Base-by-base conservation (phyloP, 2,329 filamentous ascomycete genomes). In the Fusarium decemcellulare region DNA sequence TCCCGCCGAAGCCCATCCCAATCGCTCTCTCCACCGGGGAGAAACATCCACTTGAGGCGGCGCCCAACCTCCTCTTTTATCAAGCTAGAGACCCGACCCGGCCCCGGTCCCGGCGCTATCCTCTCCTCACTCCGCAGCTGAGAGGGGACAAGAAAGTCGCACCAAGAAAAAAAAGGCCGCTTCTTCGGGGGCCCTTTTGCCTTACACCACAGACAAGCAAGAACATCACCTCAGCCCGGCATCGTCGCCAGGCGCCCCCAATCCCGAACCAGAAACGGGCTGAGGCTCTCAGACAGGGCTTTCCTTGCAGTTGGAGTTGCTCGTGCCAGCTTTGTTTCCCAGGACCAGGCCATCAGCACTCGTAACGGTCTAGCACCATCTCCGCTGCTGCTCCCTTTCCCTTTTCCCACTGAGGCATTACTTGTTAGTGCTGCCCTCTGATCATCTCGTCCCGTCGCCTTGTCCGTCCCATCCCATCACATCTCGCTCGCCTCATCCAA, bases 61-160 rank as follows among this genome's bases (percentile, higher is more conserved):
- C 58, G 63, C 67, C 67, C 67, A 70, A 70, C 65, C 53, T 67
- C 62, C 63, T 65, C 63, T 59, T 58, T 54, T 63, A 50, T 42
- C 52, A 14, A 29, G 37, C 42, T 42, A 43, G 44, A 68, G 71
- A 61, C 71, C 71, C 63, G 71, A 73, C 61, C 71, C 71, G 71
- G 72, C 46, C 67, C 69, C 71, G 69, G 71, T 60, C 61, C 69
- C 72, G 72, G 65, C 61, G 64, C 53, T 62, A 66, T 58, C 56
- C 46, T 68, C 59, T 67, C 53, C 44, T 27, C 61, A 44, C 65
- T 67, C 53, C 67, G 54, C 62, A 27, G 23, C 29, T 23, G 6
- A 48, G 46, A 34, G 29, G 29, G 34, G 30, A 65, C 43, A 59
- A 48, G 27, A 63, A 59, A n/a, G 34, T 12, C 8, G 9, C 18